A percentile compares a stretch with the other conserved stretches of the same genome.
These are phyloP conservation scores for Botrytis pseudocinerea DNA, from an alignment of 2,329 filamentous ascomycete species.

Conservation along the genomic window DNA sequence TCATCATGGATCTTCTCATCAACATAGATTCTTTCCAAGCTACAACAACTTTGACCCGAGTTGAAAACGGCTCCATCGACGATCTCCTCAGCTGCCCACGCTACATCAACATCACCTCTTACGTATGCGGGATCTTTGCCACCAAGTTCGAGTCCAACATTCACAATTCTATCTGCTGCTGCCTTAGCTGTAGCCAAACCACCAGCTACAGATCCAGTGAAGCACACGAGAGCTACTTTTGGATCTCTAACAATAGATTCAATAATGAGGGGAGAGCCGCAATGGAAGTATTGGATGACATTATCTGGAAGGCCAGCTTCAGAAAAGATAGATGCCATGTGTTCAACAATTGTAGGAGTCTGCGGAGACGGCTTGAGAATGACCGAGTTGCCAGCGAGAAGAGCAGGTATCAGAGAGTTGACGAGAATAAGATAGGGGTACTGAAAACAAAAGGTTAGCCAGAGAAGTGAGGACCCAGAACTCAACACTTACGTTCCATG, in stretches of 20 bases:
- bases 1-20: slow-evolving; percentile 79
- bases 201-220: slow-evolving; percentile 88
- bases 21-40: slow-evolving; percentile 89
- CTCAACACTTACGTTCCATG: slow-evolving; percentile 79
- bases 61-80: slow-evolving; percentile 97
- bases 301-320: slow-evolving; percentile 80
- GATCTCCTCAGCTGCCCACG: slow-evolving; percentile 91
- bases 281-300: slow-evolving; percentile 91
- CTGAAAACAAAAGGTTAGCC: slow-evolving; percentile 47
- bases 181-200: slow-evolving; percentile 84
- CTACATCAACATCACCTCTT: slow-evolving; percentile 78
- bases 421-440: slow-evolving; percentile 93
- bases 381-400: slow-evolving; percentile 85
- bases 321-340: slow-evolving; percentile 71
- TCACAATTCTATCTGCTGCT: slow-evolving; percentile 79
- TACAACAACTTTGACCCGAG: slow-evolving; percentile 97
- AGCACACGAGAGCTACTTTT: slow-evolving; percentile 79
- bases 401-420: slow-evolving; percentile 89
- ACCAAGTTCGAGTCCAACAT: slow-evolving; percentile 86
- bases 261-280: slow-evolving; percentile 73
- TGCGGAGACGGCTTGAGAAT: slow-evolving; percentile 95
- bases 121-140: slow-evolving; percentile 95
- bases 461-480: not conserved
- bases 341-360: slow-evolving; percentile 89
- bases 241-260: slow-evolving; percentile 77